Evolutionary conservation across 129 eudicot genomes (phyloP).

Genomic region (Rutidosis leptorrhynchoides): DNA sequence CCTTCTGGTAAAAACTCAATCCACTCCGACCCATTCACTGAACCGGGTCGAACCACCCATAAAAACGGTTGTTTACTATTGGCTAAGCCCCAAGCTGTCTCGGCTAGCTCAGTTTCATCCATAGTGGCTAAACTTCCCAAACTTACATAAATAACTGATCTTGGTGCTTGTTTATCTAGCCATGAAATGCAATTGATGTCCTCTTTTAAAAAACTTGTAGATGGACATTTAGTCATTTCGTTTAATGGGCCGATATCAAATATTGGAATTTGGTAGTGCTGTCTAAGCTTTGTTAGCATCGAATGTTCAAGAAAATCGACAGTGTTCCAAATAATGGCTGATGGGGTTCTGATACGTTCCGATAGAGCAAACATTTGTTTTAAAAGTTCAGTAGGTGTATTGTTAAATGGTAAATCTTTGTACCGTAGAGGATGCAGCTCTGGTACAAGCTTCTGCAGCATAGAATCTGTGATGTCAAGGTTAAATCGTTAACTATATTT

Average conservation of each 20-base stretch:
- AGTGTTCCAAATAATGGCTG: conserved; percentile 62
- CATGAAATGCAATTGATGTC: conserved; percentile 43
- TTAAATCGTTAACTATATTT: neutral
- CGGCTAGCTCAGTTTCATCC: conserved; percentile 36
- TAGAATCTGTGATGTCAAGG: conserved; percentile 25
- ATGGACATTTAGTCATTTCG: conserved; percentile 26
- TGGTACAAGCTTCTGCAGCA: conserved; percentile 34
- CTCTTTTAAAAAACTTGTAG: conserved; percentile 41
- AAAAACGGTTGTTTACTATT: conserved; percentile 44
- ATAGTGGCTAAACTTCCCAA: conserved; percentile 44
- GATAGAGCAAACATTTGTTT: conserved; percentile 11
- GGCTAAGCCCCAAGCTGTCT: conserved; percentile 61
- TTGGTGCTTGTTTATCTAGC: conserved; percentile 56
- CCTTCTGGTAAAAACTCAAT: conserved; percentile 41
- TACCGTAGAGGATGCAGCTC: conserved; percentile 34
- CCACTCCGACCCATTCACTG: conserved; percentile 43
- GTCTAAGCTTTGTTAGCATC: conserved; percentile 32
- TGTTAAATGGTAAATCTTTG: conserved; percentile 33
- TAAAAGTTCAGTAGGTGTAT: neutral
- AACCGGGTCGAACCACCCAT: conserved; percentile 60
- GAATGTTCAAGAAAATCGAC: conserved; percentile 39
- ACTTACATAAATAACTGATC: conserved; percentile 54
- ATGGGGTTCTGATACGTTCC: conserved; percentile 26
- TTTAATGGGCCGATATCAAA: conserved; percentile 51
- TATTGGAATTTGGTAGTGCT: conserved; percentile 38